Percentiles rank a stretch among this genome's conserved stretches.
Conservation (phyloP, 495 filamentous ascomycete genomes). For the Aspergillus wentii region DNA sequence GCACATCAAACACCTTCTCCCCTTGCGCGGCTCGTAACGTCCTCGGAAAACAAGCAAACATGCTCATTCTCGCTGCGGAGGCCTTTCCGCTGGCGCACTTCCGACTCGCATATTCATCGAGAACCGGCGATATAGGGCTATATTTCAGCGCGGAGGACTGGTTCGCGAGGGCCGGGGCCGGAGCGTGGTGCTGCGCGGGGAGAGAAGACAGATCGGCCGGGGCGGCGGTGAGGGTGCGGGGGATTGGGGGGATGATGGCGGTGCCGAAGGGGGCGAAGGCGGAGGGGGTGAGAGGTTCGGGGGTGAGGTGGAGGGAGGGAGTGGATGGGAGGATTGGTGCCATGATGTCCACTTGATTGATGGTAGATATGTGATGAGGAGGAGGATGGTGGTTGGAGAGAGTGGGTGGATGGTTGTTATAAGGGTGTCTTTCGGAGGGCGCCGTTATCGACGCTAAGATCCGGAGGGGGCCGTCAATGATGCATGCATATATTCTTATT, state of each 20-base stretch:
- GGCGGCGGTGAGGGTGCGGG: slow-evolving; percentile 44
- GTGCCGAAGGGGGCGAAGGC: slow-evolving; percentile 80
- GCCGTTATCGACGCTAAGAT: no score
- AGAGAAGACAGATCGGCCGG: slow-evolving; percentile 31
- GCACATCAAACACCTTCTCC: slow-evolving; percentile 54
- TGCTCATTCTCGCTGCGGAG: slow-evolving; percentile 66
- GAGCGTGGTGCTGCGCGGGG: slow-evolving; percentile 27
- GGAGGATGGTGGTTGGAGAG: slow-evolving; percentile 6
- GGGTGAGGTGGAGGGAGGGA: slow-evolving; percentile 33
- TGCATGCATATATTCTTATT: no score
- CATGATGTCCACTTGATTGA: no score
- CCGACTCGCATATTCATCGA: slow-evolving; percentile 56
- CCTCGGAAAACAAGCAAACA: slow-evolving; percentile 85
- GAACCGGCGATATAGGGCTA: slow-evolving; percentile 65
- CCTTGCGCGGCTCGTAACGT: slow-evolving; percentile 27
- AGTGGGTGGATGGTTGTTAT: no score
- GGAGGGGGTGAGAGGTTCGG: slow-evolving; percentile 56
- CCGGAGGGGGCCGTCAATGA: no score
- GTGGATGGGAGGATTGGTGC: slow-evolving; percentile 30
- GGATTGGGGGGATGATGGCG: slow-evolving; percentile 68
- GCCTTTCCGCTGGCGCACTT: slow-evolving; percentile 59
- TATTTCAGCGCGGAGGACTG: slow-evolving; percentile 88
- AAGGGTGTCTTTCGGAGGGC: no score
- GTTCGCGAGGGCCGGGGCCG: slow-evolving; percentile 56
- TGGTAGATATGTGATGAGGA: no score